Conservation (phyloP, 495 filamentous ascomycete species). For the Penicillium steckii region DNA sequence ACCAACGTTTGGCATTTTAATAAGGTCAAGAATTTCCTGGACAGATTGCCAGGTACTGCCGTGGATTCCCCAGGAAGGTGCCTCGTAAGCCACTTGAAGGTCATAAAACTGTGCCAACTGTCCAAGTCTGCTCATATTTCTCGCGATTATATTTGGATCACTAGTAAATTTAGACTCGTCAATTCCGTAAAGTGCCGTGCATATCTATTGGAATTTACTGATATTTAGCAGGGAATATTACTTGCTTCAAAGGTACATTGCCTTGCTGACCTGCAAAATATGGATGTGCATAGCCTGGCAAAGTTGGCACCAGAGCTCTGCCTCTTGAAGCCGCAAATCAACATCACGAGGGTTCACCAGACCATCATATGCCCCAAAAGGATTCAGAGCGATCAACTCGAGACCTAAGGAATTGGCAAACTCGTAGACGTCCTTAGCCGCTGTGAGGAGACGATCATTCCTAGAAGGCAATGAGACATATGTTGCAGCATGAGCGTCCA, state of each 20-base stretch:
- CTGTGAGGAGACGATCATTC: constrained; percentile 4
- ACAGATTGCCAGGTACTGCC: constrained; percentile 11
- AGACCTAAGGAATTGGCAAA: constrained; percentile 4
- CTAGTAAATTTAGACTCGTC: constrained; percentile 7
- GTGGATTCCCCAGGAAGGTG: constrained; percentile 8
- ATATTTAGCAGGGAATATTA: too few relatives aligned
- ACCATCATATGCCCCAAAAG: constrained; percentile 16
- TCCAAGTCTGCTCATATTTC: constrained; percentile 12
- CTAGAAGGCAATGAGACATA: not conserved
- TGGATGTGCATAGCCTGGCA: constrained; percentile 15
- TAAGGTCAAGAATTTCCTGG: constrained; percentile 5
- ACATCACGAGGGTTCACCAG: constrained; percentile 2
- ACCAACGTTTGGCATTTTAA: constrained; percentile 6
- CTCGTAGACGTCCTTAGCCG: constrained; percentile 7
- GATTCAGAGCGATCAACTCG: constrained; percentile 12
- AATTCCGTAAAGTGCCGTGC: constrained; percentile 11
- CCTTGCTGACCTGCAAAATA: constrained; percentile 13
- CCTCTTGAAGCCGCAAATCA: constrained; percentile 7
- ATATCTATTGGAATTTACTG: constrained; percentile 7
- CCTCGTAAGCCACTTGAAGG: not conserved
- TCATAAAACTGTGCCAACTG: constrained; percentile 8
- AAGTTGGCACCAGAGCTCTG: constrained; percentile 14
- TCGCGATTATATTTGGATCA: constrained; percentile 5
- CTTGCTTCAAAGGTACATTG: not conserved
- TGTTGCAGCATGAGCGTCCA: constrained; percentile 10